Conservation (phyloP, 75 land plant genomes). For the Isoetes taiwanensis region DNA sequence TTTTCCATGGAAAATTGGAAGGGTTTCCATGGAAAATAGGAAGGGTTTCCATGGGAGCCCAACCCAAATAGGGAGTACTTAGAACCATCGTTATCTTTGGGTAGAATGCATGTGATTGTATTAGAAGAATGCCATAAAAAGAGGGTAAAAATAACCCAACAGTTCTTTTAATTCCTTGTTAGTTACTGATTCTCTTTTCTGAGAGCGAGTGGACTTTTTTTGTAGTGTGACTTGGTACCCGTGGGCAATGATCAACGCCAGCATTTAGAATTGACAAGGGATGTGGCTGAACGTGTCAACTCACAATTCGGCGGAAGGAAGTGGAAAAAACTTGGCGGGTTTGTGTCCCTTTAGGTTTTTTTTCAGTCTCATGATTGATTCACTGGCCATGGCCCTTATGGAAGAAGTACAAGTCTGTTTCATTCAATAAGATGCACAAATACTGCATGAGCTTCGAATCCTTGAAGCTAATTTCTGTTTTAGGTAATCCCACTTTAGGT, state of each 20-base stretch:
- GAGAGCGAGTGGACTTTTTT: too few relatives aligned
- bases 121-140: too few relatives aligned
- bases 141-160: too few relatives aligned
- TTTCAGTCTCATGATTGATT: too few relatives aligned
- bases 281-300: constrained; percentile 82
- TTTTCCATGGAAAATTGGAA: too few relatives aligned
- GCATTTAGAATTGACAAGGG: constrained; percentile 90
- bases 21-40: too few relatives aligned
- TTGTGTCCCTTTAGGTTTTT: constrained; percentile 16
- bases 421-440: neutral
- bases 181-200: too few relatives aligned
- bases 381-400: neutral
- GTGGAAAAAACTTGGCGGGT: constrained; percentile 99
- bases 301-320: constrained; percentile 78
- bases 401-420: neutral
- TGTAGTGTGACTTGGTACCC: constrained; percentile 91
- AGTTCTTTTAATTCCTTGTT: too few relatives aligned
- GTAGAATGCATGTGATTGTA: too few relatives aligned
- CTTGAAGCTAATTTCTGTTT: neutral
- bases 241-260: constrained; percentile 98
- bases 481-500: neutral
- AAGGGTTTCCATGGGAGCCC: too few relatives aligned
- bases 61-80: too few relatives aligned
- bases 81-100: too few relatives aligned
- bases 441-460: neutral